Percentiles rank a stretch among this genome's conserved stretches.
Evolutionary conservation across 176 grass and related monocot genomes (phyloP).

Genomic region (Oryza nivara): DNA sequence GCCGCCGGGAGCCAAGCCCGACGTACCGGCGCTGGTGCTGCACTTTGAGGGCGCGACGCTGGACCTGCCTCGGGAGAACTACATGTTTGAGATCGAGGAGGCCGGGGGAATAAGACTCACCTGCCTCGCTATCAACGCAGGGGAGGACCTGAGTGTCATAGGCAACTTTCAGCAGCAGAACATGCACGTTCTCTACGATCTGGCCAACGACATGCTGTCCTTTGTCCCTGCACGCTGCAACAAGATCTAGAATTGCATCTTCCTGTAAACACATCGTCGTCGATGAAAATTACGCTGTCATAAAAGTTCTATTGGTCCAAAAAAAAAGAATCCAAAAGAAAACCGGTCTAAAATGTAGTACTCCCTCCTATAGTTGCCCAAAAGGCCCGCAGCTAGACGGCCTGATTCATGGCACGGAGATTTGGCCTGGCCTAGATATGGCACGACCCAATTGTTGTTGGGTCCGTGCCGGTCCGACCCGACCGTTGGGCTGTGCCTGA

Average conservation of each 20-base stretch:
- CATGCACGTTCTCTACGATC: conserved; percentile 65
- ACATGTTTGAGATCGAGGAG: conserved; percentile 40
- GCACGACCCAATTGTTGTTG: too few species aligned
- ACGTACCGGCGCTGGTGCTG: conserved; percentile 48
- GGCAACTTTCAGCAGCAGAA: conserved; percentile 84
- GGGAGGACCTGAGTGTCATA: conserved; percentile 35
- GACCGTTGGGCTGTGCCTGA: too few species aligned
- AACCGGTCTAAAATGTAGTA: too few species aligned
- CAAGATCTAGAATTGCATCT: conserved; percentile 8
- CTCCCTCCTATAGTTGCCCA: too few species aligned
- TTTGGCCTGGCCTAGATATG: too few species aligned
- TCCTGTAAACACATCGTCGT: not conserved
- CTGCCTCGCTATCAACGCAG: conserved; percentile 36
- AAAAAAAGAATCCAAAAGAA: too few species aligned
- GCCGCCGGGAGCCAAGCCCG: conserved; percentile 1
- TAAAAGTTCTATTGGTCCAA: not conserved
- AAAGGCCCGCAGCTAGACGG: too few species aligned
- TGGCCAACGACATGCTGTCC: conserved; percentile 42
- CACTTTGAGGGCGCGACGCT: conserved; percentile 66
- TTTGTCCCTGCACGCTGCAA: conserved; percentile 55
- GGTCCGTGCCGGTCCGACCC: too few species aligned
- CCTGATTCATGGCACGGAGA: too few species aligned
- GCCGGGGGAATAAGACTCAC: not conserved
- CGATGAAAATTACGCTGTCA: not conserved
- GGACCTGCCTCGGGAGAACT: conserved; percentile 60